These are phyloP conservation scores for Isatis tinctoria DNA, from an alignment of 345 rosid genomes.

Conservation along the genomic window DNA sequence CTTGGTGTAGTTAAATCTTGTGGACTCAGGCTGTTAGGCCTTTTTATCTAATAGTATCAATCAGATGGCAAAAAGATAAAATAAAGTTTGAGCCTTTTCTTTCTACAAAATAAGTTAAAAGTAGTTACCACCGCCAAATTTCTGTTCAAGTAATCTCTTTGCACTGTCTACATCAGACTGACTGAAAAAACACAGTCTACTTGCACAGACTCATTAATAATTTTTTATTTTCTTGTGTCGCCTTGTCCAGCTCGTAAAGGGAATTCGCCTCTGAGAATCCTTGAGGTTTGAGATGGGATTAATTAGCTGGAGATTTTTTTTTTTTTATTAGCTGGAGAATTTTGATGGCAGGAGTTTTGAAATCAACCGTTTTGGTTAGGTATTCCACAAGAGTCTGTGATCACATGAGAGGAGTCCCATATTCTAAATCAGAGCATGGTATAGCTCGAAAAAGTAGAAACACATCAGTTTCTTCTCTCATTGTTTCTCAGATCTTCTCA, in stretches of 20 bases:
- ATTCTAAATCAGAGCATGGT: constrained; percentile 19
- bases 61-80: too few species aligned
- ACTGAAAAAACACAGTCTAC: constrained; percentile 66
- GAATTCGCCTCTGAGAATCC: constrained; percentile 21
- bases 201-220: constrained; percentile 43
- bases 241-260: constrained; percentile 46
- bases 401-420: neutral
- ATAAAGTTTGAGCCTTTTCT: too few species aligned
- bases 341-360: constrained; percentile 40
- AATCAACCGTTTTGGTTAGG: constrained; percentile 45
- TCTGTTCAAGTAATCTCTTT: constrained; percentile 38
- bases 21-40: too few species aligned
- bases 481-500: constrained; percentile 58
- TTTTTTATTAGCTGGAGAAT: too few species aligned
- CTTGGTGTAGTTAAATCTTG: too few species aligned
- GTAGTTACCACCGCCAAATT: constrained; percentile 34
- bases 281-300: neutral
- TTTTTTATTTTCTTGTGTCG: constrained; percentile 36
- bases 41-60: too few species aligned
- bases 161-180: neutral
- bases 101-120: constrained; percentile 15
- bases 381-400: neutral
- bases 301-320: neutral
- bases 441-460: constrained; percentile 59
- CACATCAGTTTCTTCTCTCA: constrained; percentile 64